Evolutionary conservation across 305 asterid species (phyloP).

Genomic region (Fraxinus floribunda): DNA sequence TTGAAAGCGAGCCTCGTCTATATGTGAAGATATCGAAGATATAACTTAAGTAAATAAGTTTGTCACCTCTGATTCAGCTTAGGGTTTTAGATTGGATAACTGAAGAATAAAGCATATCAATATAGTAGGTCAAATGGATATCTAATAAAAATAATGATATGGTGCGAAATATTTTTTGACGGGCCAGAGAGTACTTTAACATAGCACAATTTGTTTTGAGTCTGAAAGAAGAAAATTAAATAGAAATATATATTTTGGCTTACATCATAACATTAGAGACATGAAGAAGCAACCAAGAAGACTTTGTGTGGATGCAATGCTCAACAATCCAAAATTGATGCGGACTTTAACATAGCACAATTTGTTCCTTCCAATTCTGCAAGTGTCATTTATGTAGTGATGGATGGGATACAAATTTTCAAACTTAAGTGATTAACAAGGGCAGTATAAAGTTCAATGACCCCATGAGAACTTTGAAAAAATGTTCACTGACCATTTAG

Average conservation of each 20-base stretch:
- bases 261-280: background rate
- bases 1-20: background rate
- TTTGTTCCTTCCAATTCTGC: background rate
- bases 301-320: background rate
- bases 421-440: no score
- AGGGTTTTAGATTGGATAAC: background rate
- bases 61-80: background rate
- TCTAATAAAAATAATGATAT: no score
- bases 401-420: background rate
- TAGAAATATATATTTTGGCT: no score
- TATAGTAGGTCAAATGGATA: background rate
- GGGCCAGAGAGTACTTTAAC: background rate
- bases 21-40: background rate
- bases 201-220: no score
- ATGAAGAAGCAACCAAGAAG: background rate
- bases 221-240: no score
- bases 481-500: background rate
- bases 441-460: background rate
- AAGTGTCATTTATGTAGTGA: no score
- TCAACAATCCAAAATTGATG: background rate
- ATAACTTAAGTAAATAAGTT: background rate
- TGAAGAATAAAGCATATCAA: no score
- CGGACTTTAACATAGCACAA: no score
- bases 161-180: background rate
- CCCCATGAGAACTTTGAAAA: background rate